Evolutionary conservation across 257 asterid genomes (phyloP).

Genomic region (Cruciata laevipes): DNA sequence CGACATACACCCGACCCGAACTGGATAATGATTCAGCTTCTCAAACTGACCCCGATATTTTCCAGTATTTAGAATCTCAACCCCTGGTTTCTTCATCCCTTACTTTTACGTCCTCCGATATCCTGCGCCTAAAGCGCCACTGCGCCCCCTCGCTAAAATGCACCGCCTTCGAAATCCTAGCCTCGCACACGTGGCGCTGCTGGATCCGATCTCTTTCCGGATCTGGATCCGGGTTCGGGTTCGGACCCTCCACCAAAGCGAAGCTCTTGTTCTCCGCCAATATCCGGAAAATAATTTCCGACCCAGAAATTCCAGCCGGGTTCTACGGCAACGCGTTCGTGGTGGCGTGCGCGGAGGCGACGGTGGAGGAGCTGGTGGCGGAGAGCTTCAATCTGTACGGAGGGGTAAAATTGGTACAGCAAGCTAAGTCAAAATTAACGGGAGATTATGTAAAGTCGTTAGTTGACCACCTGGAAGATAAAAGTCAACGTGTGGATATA

Average conservation of each 20-base stretch:
- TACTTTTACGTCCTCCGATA: conserved; percentile 45
- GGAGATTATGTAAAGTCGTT: conserved; percentile 44
- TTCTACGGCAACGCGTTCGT: conserved; percentile 80
- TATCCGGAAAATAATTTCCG: conserved; percentile 28
- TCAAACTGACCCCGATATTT: conserved; percentile 27
- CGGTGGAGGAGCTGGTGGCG: conserved; percentile 33
- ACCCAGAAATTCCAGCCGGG: conserved; percentile 37
- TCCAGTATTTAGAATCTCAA: conserved; percentile 45
- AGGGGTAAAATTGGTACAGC: conserved; percentile 53
- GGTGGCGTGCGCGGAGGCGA: conserved; percentile 58
- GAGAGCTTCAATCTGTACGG: conserved; percentile 26
- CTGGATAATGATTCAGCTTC: not conserved
- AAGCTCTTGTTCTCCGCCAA: conserved; percentile 60
- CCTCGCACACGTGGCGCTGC: conserved; percentile 79
- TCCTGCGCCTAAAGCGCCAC: conserved; percentile 53
- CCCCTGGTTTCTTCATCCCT: conserved; percentile 51
- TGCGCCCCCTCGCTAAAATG: conserved; percentile 57
- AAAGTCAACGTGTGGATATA: conserved; percentile 28
- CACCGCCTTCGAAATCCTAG: conserved; percentile 64
- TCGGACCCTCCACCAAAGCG: conserved; percentile 28
- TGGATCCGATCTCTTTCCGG: conserved; percentile 46
- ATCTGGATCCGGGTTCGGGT: conserved; percentile 14
- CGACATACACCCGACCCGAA: conserved; percentile 30
- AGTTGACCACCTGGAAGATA: conserved; percentile 49
- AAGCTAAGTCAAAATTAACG: conserved; percentile 38